These are phyloP conservation scores for Candida chauliodis DNA, from an alignment of 805 yeast species.

Conservation along the genomic window DNA sequence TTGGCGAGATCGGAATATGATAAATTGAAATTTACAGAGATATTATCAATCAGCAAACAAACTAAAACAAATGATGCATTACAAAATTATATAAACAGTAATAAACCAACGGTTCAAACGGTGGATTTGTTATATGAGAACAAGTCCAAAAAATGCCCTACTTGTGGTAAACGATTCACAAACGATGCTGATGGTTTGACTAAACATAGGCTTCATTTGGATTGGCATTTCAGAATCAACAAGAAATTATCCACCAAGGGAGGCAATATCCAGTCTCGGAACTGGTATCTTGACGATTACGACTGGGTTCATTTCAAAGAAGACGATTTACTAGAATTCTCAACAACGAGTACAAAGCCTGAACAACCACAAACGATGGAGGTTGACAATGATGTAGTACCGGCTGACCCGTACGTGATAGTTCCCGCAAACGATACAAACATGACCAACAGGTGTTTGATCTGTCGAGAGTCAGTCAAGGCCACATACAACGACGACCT, in stretches of 20 bases:
- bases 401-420: slow-evolving; percentile 41
- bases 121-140: slow-evolving; percentile 47
- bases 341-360: slow-evolving; percentile 15
- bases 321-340: slow-evolving; percentile 44
- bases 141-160: slow-evolving; percentile 77
- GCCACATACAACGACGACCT: slow-evolving; percentile 41
- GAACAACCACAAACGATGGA: neutral
- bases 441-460: slow-evolving; percentile 43
- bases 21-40: slow-evolving; percentile 28
- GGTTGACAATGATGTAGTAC: neutral
- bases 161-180: slow-evolving; percentile 84
- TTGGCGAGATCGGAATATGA: slow-evolving; percentile 31
- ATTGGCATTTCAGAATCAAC: slow-evolving; percentile 94
- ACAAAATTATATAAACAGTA: slow-evolving; percentile 37
- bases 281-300: slow-evolving; percentile 73
- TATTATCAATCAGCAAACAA: slow-evolving; percentile 23
- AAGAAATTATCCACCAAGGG: slow-evolving; percentile 49
- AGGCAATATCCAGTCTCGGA: slow-evolving; percentile 60
- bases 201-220: slow-evolving; percentile 66
- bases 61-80: slow-evolving; percentile 14
- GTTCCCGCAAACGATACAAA: slow-evolving; percentile 64
- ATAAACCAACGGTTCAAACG: slow-evolving; percentile 29
- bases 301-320: slow-evolving; percentile 77
- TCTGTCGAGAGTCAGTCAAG: slow-evolving; percentile 41
- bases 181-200: slow-evolving; percentile 53